Evolutionary conservation across 208 protist genomes (phyloP).

Genomic region (Leishmania lainsoni): DNA sequence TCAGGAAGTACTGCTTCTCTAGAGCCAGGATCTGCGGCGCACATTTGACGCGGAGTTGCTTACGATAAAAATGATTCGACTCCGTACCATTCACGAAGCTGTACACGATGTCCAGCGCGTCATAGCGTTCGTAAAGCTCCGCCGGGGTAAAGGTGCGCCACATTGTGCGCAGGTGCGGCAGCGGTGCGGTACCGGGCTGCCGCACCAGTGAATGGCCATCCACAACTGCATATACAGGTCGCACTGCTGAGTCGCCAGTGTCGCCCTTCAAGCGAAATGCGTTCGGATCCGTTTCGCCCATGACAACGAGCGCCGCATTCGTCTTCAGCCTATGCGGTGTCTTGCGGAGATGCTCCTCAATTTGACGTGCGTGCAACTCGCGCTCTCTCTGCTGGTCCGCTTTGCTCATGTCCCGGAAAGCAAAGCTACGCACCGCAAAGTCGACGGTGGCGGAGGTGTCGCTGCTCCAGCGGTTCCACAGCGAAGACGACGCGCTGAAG

Average conservation of each 20-base stretch:
- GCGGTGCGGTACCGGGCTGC: slow-evolving; percentile 3
- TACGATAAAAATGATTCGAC: slow-evolving; percentile 52
- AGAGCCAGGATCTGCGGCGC: neutral
- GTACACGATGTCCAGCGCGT: slow-evolving; percentile 91
- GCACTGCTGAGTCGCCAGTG: neutral
- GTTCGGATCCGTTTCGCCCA: neutral
- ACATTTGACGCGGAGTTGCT: neutral
- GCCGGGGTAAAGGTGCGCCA: slow-evolving; percentile 29
- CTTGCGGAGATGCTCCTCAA: neutral
- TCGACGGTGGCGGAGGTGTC: neutral
- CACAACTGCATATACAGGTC: slow-evolving; percentile 11
- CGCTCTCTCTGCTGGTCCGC: slow-evolving; percentile 3
- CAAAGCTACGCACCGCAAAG: neutral
- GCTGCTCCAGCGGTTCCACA: neutral
- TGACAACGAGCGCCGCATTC: neutral
- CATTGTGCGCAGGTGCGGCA: slow-evolving; percentile 26
- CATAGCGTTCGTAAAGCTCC: slow-evolving; percentile 31
- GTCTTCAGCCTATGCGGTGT: too few species aligned
- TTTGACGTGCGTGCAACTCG: neutral
- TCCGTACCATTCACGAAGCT: slow-evolving; percentile 97
- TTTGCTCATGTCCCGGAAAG: slow-evolving; percentile 6
- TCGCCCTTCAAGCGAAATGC: neutral
- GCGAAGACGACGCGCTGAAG: neutral
- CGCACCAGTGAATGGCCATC: slow-evolving; percentile 5
- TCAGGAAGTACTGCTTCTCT: neutral